phyloP scores from a whole-genome alignment of 2,329 filamentous ascomycete genomes.

The Botrytis squamosa region DNA sequence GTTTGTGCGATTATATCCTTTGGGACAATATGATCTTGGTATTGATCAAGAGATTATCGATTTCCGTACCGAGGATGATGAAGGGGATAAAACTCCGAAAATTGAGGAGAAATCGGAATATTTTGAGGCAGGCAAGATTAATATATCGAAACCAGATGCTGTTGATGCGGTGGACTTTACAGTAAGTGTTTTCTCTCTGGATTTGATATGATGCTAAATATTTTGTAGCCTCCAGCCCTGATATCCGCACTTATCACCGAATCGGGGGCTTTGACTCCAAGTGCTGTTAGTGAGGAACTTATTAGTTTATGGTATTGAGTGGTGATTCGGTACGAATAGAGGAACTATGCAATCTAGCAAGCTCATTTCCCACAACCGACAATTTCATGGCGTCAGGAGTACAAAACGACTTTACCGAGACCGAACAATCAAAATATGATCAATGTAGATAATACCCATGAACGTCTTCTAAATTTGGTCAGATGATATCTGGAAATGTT shows the following conservation, averaged over 20 bases:
- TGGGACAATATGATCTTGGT: constrained; percentile 77
- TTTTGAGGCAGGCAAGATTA: constrained; percentile 28
- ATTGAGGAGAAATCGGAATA: constrained; percentile 32
- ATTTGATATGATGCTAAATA: constrained; percentile 32
- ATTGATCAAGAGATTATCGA: constrained; percentile 76
- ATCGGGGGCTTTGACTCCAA: constrained; percentile 67
- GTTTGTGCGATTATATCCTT: constrained; percentile 83
- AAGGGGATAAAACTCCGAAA: constrained; percentile 29
- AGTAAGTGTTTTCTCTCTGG: constrained; percentile 43
- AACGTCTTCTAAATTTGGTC: neutral
- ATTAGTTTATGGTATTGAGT: constrained; percentile 46
- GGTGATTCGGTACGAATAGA: neutral
- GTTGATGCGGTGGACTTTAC: constrained; percentile 67
- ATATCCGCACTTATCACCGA: constrained; percentile 76
- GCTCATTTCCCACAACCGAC: neutral
- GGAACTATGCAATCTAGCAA: neutral
- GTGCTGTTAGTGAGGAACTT: constrained; percentile 67
- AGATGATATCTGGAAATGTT: neutral
- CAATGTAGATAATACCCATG: constrained; percentile 6
- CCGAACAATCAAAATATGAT: neutral
- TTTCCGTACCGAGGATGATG: constrained; percentile 60
- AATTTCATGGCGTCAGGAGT: constrained; percentile 6
- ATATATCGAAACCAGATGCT: constrained; percentile 33
- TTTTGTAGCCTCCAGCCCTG: constrained; percentile 58
- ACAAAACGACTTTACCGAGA: neutral